phyloP scores from a whole-genome alignment of 2,329 filamentous ascomycete species.

The Colletotrichum spinosum region DNA sequence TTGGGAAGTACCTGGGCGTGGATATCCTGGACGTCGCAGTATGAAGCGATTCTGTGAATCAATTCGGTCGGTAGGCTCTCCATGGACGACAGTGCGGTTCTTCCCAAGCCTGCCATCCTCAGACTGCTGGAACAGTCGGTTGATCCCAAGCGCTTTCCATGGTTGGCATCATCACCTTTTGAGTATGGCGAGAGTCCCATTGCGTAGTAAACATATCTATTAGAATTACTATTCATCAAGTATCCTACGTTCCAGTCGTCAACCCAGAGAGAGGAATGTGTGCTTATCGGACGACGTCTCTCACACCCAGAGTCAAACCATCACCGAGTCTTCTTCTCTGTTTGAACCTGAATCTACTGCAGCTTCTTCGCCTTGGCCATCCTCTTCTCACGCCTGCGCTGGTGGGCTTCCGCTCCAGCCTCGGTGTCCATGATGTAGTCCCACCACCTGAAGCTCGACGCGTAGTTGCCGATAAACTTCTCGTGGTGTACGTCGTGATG shows the following conservation, averaged over 20 bases:
- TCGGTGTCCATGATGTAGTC: constrained; percentile 95
- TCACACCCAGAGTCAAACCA: constrained; percentile 1
- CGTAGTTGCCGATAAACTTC: constrained; percentile 98
- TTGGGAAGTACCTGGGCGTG: background rate
- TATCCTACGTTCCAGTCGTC: constrained; percentile 7
- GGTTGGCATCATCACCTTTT: too few relatives aligned
- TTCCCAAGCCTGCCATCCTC: background rate
- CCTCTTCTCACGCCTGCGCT: constrained; percentile 84
- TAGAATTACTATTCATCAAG: constrained; percentile 7
- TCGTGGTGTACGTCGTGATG: constrained; percentile 99
- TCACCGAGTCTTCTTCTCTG: background rate
- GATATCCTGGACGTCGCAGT: constrained; percentile 2
- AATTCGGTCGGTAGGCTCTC: background rate
- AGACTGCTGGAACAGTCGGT: too few relatives aligned
- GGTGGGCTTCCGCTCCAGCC: constrained; percentile 86
- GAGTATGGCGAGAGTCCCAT: background rate
- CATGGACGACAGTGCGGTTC: background rate
- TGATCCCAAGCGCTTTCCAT: too few relatives aligned
- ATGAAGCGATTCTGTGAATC: background rate
- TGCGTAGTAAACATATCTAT: constrained; percentile 9
- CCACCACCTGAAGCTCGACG: constrained; percentile 99
- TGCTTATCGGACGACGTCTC: background rate
- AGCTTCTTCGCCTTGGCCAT: constrained; percentile 76
- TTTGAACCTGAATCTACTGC: constrained; percentile 61
- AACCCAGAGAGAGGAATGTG: background rate